Conservation (phyloP, 2,329 filamentous ascomycete genomes). For the Neonectria coccinea region DNA sequence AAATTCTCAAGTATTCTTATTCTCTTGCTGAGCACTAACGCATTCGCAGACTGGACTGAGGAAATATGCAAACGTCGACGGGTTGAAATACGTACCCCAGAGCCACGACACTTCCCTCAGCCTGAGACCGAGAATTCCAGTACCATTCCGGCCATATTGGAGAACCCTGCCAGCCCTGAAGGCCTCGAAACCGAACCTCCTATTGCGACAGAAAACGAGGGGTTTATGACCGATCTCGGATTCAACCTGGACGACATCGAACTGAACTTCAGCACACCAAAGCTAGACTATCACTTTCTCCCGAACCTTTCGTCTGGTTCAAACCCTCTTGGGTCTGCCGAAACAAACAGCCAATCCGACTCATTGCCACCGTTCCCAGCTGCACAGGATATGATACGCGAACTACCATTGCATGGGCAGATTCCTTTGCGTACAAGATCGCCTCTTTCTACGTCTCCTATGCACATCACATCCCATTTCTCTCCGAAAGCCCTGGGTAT, state of each 20-base stretch:
- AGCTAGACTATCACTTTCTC: too few species aligned
- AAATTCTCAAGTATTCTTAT: too few species aligned
- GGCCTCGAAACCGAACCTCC: too few species aligned
- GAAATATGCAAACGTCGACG: not conserved
- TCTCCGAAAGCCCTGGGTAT: not conserved
- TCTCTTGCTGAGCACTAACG: not conserved
- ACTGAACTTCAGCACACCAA: not conserved
- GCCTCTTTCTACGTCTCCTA: not conserved
- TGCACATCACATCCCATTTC: not conserved
- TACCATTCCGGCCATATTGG: not conserved
- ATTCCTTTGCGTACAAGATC: too few species aligned
- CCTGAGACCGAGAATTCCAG: too few species aligned
- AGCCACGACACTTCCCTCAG: not conserved
- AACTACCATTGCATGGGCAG: not conserved
- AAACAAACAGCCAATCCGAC: too few species aligned
- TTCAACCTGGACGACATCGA: not conserved
- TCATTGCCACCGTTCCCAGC: not conserved
- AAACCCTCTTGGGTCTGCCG: not conserved
- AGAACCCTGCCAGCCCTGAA: fast-evolving
- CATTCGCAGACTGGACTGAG: not conserved
- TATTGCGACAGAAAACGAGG: not conserved
- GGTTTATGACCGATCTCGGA: not conserved
- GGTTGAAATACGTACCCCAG: conserved; percentile 14
- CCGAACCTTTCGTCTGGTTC: too few species aligned
- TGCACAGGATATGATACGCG: not conserved